phyloP scores from a whole-genome alignment of 2,329 filamentous ascomycete genomes.

The Cladophialophora chaetospira region DNA sequence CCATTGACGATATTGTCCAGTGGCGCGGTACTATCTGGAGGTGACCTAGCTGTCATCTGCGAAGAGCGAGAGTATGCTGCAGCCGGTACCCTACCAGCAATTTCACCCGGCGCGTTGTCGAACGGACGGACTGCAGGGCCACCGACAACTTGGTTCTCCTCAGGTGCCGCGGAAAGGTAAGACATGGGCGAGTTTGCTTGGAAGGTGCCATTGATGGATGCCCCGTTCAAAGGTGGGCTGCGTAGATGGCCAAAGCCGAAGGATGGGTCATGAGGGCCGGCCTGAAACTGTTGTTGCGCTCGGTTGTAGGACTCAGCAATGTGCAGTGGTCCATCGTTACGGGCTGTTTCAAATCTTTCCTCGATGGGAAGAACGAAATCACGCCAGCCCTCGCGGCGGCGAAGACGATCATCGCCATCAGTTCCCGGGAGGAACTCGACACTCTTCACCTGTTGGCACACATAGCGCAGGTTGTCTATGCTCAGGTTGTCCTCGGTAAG shows the following conservation, averaged over 20 bases:
- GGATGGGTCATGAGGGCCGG: conserved; percentile 9
- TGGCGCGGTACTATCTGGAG: conserved; percentile 4
- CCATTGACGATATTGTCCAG: conserved; percentile 24
- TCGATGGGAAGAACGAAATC: conserved; percentile 74
- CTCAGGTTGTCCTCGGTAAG: conserved; percentile 63
- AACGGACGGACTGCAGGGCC: conserved; percentile 16
- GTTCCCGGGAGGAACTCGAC: conserved; percentile 75
- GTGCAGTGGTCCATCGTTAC: conserved; percentile 66
- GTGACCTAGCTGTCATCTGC: conserved; percentile 12
- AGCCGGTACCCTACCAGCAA: background rate
- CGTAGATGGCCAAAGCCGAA: conserved; percentile 23
- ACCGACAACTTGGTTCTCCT: conserved; percentile 12
- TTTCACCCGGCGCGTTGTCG: conserved; percentile 9
- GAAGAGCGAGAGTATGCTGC: conserved; percentile 4
- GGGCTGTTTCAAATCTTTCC: conserved; percentile 71
- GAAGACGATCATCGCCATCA: conserved; percentile 76
- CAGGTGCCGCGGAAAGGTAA: conserved; percentile 12
- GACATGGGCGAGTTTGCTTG: conserved; percentile 20
- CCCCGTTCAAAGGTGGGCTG: conserved; percentile 15
- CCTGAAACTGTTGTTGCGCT: conserved; percentile 6
- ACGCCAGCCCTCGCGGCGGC: conserved; percentile 74
- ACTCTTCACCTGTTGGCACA: conserved; percentile 69
- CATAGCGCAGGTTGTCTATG: conserved; percentile 70
- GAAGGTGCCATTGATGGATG: conserved; percentile 20
- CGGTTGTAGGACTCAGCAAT: conserved; percentile 14